Evolutionary conservation across 2,329 filamentous ascomycete genomes (phyloP).

Genomic region (Sarocladium kiliense): DNA sequence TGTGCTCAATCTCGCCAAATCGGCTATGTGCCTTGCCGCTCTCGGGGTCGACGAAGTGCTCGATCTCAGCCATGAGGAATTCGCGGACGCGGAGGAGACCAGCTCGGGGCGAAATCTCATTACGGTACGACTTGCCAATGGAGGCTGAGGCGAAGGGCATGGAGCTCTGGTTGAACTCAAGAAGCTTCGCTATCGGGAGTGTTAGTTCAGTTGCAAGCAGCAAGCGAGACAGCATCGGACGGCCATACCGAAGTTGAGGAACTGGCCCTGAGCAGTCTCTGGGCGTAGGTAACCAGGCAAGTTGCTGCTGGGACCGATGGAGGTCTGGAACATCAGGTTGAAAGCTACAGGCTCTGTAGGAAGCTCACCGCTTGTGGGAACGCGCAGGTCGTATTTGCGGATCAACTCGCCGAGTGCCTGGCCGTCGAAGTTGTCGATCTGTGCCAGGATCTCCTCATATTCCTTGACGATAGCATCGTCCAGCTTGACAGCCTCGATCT

Average conservation of each 20-base stretch:
- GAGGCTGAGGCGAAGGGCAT: conserved; percentile 98
- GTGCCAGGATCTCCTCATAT: conserved; percentile 86
- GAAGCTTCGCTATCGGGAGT: conserved; percentile 60
- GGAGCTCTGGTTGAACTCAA: conserved; percentile 90
- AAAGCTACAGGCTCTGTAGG: conserved; percentile 81
- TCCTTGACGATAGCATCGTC: conserved; percentile 82
- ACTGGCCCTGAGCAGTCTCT: conserved; percentile 97
- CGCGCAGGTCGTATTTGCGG: conserved; percentile 84
- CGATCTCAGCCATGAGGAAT: conserved; percentile 98
- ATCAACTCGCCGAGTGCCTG: conserved; percentile 83
- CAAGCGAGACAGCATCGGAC: background rate
- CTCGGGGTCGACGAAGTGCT: conserved; percentile 94
- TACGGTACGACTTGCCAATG: conserved; percentile 96
- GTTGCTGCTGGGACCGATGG: conserved; percentile 89
- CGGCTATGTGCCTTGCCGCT: conserved; percentile 91
- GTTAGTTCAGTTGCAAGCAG: background rate
- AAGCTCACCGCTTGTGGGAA: conserved; percentile 72
- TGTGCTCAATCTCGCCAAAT: conserved; percentile 78
- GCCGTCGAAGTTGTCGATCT: conserved; percentile 92
- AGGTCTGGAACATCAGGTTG: conserved; percentile 98
- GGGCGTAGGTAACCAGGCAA: conserved; percentile 80
- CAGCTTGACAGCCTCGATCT: conserved; percentile 73
- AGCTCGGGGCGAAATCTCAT: conserved; percentile 91
- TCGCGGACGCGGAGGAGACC: conserved; percentile 92
- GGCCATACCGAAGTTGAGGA: conserved; percentile 69